These are phyloP conservation scores for Eragrostis curvula DNA, from an alignment of 176 grass and related monocot genomes.

Conservation along the genomic window DNA sequence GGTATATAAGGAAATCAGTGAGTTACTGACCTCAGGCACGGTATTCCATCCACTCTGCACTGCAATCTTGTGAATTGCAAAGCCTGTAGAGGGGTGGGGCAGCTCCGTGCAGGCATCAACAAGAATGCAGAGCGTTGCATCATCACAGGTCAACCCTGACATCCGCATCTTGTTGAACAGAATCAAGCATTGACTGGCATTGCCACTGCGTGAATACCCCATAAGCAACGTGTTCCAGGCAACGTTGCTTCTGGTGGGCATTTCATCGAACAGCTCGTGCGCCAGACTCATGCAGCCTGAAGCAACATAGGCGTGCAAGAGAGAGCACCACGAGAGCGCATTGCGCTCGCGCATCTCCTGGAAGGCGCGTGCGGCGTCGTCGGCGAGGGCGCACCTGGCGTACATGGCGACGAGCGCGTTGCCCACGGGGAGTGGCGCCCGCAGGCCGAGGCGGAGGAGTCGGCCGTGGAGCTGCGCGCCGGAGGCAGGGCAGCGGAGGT, in stretches of 20 bases:
- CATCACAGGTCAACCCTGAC: constrained; percentile 39
- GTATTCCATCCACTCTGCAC: constrained; percentile 50
- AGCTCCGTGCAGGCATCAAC: constrained; percentile 54
- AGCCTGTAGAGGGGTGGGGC: constrained; percentile 26
- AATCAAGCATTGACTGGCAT: constrained; percentile 29
- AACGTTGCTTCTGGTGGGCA: constrained; percentile 49
- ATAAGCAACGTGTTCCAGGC: constrained; percentile 71
- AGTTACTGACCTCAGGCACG: constrained; percentile 57
- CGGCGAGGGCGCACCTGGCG: constrained; percentile 46
- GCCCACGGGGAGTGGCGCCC: constrained; percentile 50
- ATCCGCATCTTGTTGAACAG: constrained; percentile 55
- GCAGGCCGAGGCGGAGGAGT: constrained; percentile 53
- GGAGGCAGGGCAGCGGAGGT: constrained; percentile 15
- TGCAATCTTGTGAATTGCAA: constrained; percentile 44
- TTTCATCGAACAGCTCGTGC: constrained; percentile 52
- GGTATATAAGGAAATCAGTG: constrained; percentile 63
- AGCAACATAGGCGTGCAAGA: constrained; percentile 46
- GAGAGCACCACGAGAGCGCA: constrained; percentile 71
- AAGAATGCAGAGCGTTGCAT: constrained; percentile 56
- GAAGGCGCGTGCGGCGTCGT: constrained; percentile 54
- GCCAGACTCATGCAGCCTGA: constrained; percentile 26
- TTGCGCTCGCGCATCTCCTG: constrained; percentile 56
- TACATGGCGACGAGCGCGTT: constrained; percentile 78
- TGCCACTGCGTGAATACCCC: constrained; percentile 54
- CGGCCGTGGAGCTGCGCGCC: constrained; percentile 63